Conservation (phyloP, 345 rosid species). For the Anacardium occidentale region DNA sequence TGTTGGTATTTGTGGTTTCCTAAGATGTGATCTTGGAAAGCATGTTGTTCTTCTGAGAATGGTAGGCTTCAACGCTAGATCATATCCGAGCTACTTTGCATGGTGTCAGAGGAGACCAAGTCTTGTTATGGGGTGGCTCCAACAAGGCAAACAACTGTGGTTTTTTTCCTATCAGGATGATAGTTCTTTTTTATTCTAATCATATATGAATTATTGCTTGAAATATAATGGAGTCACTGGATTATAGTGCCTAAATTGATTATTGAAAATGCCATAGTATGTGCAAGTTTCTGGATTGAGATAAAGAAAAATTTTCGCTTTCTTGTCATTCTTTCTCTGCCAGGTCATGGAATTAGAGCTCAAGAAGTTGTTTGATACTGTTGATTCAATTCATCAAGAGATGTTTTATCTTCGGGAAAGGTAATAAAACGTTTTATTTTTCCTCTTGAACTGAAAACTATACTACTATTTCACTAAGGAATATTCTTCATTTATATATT, state of each 20-base stretch:
- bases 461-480: neutral
- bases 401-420: conserved; percentile 84
- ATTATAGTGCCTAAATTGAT: neutral
- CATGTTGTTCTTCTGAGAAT: neutral
- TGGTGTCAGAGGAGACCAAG: neutral
- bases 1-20: no score
- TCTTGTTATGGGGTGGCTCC: neutral
- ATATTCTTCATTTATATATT: neutral
- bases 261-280: neutral
- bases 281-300: neutral
- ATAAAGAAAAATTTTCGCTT: neutral
- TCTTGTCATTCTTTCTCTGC: conserved; percentile 13
- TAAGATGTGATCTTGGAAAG: neutral
- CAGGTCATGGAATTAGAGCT: conserved; percentile 85
- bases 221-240: neutral
- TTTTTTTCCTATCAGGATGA: neutral
- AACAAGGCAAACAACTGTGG: neutral
- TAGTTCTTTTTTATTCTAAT: neutral
- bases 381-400: conserved; percentile 69
- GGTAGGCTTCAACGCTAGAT: neutral
- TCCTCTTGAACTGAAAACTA: neutral
- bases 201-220: neutral
- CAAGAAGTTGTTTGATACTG: conserved; percentile 71
- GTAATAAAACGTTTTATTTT: conserved; percentile 33
- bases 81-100: neutral